Base-by-base conservation (phyloP, 2,329 filamentous ascomycete species). In the Alternaria infectoria region DNA sequence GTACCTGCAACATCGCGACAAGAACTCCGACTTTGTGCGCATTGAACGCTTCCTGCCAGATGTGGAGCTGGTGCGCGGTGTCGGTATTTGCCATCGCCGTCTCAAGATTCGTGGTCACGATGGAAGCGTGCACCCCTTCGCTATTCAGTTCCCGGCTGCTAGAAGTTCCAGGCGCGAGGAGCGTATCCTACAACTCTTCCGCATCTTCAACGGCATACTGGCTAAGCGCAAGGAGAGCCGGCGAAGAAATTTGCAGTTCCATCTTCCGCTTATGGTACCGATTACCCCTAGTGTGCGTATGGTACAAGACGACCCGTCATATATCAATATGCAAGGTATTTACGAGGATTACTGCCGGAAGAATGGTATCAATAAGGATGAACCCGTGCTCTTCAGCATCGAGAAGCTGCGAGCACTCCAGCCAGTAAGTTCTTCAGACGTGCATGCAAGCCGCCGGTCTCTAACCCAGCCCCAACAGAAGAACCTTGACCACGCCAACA, bases 21-120 rank as follows among this genome's bases (percentile, higher is more conserved):
- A 98, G 87, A 99, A 99, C 79, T 93, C 97, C 73, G 96, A 99
- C 79, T 99, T 99, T 77, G 91, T 99, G 69, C 91, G 94, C 49
- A 98, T 99, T 69, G 96, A 99, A 79, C 91, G 95, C 23, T 99
- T 99, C 87, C 82, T 99, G 72, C 94, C 96, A 10, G 92, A 96
- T 69, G 93, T 99, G 19, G 95, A 99, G 72, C 86, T 98, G 56
- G 92, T 99, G 45, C 90, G 96, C 59, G 93, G 91, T 10, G 93
- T 97, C 72, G 93, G 93, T 58, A 91, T 94, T 28, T 98, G 95
- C 54, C 95, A 98, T 81, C 89, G 96, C 30, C 89, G 96, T 50
- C 86, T 99, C 71, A 97, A 93, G 83, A 98, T 99, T 78, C 92
- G 96, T 68, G 96, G 96, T 15, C 95, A 98, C 77, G 96, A 99